Conservation (phyloP, 2,329 filamentous ascomycete species). For the Zymoseptoria passerinii region DNA sequence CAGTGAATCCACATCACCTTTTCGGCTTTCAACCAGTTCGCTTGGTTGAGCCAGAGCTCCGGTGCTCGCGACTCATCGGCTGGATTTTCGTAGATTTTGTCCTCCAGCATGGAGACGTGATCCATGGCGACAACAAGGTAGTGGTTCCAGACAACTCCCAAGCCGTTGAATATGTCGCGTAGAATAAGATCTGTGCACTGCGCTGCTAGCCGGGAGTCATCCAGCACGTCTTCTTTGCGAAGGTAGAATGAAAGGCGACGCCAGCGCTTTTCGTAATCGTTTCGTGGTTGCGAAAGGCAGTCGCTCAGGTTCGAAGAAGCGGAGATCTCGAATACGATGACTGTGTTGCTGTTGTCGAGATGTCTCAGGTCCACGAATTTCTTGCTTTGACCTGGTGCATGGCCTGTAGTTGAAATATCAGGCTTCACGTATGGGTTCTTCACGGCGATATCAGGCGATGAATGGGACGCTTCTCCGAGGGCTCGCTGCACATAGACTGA, state of each 20-base stretch:
- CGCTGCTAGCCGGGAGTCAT: constrained; percentile 36
- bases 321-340: constrained; percentile 47
- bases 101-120: constrained; percentile 44
- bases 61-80: constrained; percentile 46
- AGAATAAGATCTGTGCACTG: constrained; percentile 46
- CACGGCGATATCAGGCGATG: constrained; percentile 31
- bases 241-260: constrained; percentile 45
- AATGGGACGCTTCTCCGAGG: constrained; percentile 32
- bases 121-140: constrained; percentile 40
- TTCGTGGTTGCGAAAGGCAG: constrained; percentile 43
- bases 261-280: constrained; percentile 47
- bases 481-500: constrained; percentile 45
- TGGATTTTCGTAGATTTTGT: constrained; percentile 46
- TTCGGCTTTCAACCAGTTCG: constrained; percentile 45
- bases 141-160: constrained; percentile 39
- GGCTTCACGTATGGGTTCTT: constrained; percentile 36
- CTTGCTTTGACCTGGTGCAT: background rate
- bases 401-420: background rate
- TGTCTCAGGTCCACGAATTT: constrained; percentile 7
- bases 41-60: constrained; percentile 45
- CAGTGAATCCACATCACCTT: constrained; percentile 44
- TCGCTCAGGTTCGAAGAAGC: constrained; percentile 41
- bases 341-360: constrained; percentile 44
- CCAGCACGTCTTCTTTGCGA: constrained; percentile 35
- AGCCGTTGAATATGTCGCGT: constrained; percentile 42